These are phyloP conservation scores for Notholithocarpus densiflorus DNA, from an alignment of 306 rosid species.

Conservation along the genomic window DNA sequence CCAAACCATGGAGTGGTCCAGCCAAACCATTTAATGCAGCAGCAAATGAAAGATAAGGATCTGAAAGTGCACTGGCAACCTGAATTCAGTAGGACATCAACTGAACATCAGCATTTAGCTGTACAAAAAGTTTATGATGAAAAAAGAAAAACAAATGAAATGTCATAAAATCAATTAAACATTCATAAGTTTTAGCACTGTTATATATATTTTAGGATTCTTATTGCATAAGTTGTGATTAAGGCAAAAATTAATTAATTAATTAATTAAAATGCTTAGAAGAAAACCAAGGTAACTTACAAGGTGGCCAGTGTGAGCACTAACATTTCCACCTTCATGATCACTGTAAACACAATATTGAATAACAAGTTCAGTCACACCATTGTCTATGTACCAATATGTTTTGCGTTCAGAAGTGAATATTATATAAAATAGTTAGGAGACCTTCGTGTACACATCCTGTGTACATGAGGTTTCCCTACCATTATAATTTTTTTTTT, in stretches of 20 bases:
- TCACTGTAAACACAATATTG: conserved; percentile 62
- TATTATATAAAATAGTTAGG: not conserved
- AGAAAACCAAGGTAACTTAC: conserved; percentile 47
- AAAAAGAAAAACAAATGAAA: not conserved
- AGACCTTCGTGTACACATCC: too few species aligned
- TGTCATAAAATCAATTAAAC: not conserved
- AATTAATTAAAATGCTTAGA: conserved; percentile 8
- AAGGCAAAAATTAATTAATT: not conserved
- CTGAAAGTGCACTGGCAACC: conserved; percentile 96
- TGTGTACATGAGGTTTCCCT: too few species aligned
- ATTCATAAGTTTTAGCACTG: not conserved
- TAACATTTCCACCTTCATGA: conserved; percentile 99
- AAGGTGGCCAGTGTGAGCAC: conserved; percentile 93
- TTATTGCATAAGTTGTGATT: not conserved
- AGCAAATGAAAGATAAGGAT: conserved; percentile 93
- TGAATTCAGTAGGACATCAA: conserved; percentile 35
- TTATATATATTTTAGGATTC: conserved; percentile 5
- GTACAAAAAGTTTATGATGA: not conserved
- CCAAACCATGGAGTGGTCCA: conserved; percentile 99
- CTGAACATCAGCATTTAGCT: conserved; percentile 8
- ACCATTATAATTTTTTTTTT: too few species aligned
- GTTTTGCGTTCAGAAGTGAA: conserved; percentile 3
- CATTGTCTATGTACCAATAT: not conserved
- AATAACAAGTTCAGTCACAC: not conserved
- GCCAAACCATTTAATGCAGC: conserved; percentile 99